Evolutionary conservation across 108 stramenopile genomes (phyloP), one percentile per base, ranked within the genome.

Genomic region (Nitzschia inconspicua): DNA sequence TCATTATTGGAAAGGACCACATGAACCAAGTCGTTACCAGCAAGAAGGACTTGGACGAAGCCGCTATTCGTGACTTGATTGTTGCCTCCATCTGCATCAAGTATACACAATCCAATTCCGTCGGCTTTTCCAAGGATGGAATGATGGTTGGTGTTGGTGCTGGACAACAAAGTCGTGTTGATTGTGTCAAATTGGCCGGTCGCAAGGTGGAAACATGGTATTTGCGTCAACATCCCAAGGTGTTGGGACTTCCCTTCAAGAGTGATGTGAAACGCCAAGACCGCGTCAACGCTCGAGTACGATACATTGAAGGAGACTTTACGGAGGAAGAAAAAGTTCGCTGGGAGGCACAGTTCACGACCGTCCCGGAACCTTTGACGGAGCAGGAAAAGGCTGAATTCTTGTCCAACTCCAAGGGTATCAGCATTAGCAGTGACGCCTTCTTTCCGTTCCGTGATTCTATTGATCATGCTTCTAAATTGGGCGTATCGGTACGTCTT

Each of bases 131-230:
- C 63, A 89, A 85, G 71, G 79, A 90, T 58, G 99, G 99, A 29
- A 96, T 97, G 94, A 96, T 99, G 97, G 92, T 99, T 19, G 99
- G 99, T 20, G 95, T 99, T n/a, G 99, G 99, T 26, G 99, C 99
- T 25, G 99, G 99, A 18, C 99, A 99, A 74, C 99, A 99, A 82
- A 89, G 86, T 62, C 93, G 99, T 37, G 99, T 99, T 1, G 99
- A 99, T 70, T 99, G 99, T 66, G 97, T 98, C 55, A 98, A 99
- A 69, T 79, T 99, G 27, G 99, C 99, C 13, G 99, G 93, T 0
- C 84, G 97, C 31, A 99, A 99, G 88, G 97, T 98, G 24, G 47
- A 60, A 36, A 94, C 94, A 18, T 99, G 97, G 97, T 96, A 88
- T 41, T 77, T 99, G 20, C 79, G 98, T 47, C 98, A 99, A 69